phyloP scores from a whole-genome alignment of 2,329 filamentous ascomycete species.

The Colletotrichum spaethianum region DNA sequence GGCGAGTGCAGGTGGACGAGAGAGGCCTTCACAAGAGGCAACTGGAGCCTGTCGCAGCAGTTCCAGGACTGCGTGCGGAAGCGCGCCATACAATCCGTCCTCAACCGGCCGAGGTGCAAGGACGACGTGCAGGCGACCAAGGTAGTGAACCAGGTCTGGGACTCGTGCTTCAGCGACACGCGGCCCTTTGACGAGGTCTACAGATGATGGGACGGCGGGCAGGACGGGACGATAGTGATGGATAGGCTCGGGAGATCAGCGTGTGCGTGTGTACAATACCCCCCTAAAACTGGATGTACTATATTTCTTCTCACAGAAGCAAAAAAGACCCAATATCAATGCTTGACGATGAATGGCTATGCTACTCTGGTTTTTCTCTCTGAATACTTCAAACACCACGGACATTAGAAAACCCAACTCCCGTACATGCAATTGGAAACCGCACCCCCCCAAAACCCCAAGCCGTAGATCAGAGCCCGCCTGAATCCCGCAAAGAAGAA shows the following conservation, averaged over 20 bases:
- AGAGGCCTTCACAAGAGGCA: constrained; percentile 87
- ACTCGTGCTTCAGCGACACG: constrained; percentile 95
- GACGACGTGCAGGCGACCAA: constrained; percentile 89
- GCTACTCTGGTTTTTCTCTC: constrained; percentile 28
- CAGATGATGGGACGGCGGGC: constrained; percentile 64
- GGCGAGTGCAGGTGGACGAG: constrained; percentile 93
- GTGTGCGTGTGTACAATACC: constrained; percentile 45
- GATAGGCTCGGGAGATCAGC: background rate
- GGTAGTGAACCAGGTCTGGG: constrained; percentile 98
- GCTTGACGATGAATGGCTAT: constrained; percentile 25
- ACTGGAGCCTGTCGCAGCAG: constrained; percentile 92
- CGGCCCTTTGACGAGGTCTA: constrained; percentile 98
- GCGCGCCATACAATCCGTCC: constrained; percentile 85
- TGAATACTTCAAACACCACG: constrained; percentile 26
- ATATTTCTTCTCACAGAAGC: constrained; percentile 14
- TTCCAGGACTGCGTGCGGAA: constrained; percentile 92
- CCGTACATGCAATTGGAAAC: constrained; percentile 47
- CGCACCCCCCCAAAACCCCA: constrained; percentile 35
- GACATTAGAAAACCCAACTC: constrained; percentile 41
- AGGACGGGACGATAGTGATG: background rate
- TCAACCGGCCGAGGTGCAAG: constrained; percentile 83
- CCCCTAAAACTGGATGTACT: constrained; percentile 29
- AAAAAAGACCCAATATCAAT: constrained; percentile 21
- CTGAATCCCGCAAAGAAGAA: constrained; percentile 40
- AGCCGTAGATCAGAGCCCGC: constrained; percentile 41